Conservation (phyloP, 495 filamentous ascomycete genomes). For the Daldinia childiae region DNA sequence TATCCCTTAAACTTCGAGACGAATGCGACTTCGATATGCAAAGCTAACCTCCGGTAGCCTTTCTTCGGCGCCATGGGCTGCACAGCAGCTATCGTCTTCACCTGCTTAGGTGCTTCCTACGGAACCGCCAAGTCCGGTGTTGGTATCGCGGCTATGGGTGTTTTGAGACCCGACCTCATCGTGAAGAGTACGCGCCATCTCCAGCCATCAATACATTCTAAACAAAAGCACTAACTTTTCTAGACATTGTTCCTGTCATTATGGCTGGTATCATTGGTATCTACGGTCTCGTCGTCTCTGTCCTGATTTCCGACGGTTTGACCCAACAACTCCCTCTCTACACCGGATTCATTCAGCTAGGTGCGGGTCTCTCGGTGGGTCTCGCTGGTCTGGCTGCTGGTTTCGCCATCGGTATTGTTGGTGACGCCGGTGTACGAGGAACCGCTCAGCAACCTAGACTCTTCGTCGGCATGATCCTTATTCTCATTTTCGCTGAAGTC, state of each 20-base stretch:
- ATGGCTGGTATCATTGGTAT: slow-evolving; percentile 99
- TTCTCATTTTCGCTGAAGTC: slow-evolving; percentile 99
- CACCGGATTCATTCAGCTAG: slow-evolving; percentile 96
- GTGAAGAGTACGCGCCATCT: slow-evolving; percentile 86
- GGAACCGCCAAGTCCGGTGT: slow-evolving; percentile 99
- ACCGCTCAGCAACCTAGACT: slow-evolving; percentile 96
- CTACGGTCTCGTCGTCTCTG: slow-evolving; percentile 98
- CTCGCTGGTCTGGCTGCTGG: slow-evolving; percentile 96
- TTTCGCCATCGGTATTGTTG: slow-evolving; percentile 99
- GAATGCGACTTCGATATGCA: slow-evolving; percentile 27
- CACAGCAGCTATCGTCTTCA: slow-evolving; percentile 98
- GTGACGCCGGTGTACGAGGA: slow-evolving; percentile 98
- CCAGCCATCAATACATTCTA: slow-evolving; percentile 3
- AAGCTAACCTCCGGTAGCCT: slow-evolving; percentile 68
- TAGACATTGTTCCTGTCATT: slow-evolving; percentile 99
- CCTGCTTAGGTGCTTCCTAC: slow-evolving; percentile 97
- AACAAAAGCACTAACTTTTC: slow-evolving; percentile 32
- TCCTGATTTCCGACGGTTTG: slow-evolving; percentile 93
- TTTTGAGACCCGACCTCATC: slow-evolving; percentile 95
- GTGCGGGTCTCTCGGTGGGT: slow-evolving; percentile 95
- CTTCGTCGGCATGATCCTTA: slow-evolving; percentile 99
- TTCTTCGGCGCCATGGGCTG: slow-evolving; percentile 99
- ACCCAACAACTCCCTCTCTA: slow-evolving; percentile 84
- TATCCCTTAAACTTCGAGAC: slow-evolving; percentile 29
- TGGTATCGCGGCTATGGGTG: slow-evolving; percentile 97